phyloP scores from a whole-genome alignment of 805 yeast genomes.

The Diddensiella transvaalensis region DNA sequence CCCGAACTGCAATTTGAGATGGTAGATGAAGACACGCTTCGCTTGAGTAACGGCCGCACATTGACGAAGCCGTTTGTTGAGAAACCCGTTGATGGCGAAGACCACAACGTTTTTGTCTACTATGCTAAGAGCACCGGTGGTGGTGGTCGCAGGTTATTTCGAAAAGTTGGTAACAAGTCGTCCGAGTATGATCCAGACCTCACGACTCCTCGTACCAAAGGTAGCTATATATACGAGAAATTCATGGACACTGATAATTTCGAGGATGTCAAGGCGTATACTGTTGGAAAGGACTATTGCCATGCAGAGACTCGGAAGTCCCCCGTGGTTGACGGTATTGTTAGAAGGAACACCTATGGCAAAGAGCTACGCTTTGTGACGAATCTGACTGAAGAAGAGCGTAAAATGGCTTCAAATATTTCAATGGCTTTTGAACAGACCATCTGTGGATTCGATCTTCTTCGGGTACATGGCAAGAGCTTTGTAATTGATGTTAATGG shows the following conservation, averaged over 20 bases:
- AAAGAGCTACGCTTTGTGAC: constrained; percentile 93
- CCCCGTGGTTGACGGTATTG: constrained; percentile 99
- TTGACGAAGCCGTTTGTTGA: constrained; percentile 92
- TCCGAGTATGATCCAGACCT: constrained; percentile 90
- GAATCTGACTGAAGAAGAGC: constrained; percentile 69
- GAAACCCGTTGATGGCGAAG: constrained; percentile 98
- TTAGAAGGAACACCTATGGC: constrained; percentile 94
- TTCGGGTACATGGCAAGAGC: constrained; percentile 82
- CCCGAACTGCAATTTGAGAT: constrained; percentile 69
- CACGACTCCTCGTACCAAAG: constrained; percentile 72
- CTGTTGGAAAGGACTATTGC: constrained; percentile 86
- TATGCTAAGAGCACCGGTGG: constrained; percentile 89
- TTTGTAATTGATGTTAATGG: constrained; percentile 98
- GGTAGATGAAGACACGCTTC: constrained; percentile 80
- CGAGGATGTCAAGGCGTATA: constrained; percentile 97
- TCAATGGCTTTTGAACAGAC: constrained; percentile 80
- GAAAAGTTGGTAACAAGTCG: constrained; percentile 95
- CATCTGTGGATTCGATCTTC: constrained; percentile 93
- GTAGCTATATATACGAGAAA: constrained; percentile 87
- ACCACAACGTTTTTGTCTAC: constrained; percentile 92
- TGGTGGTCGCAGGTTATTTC: constrained; percentile 90
- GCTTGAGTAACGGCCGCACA: constrained; percentile 65
- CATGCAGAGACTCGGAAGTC: constrained; percentile 98
- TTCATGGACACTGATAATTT: constrained; percentile 98
- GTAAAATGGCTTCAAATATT: constrained; percentile 73